Base-by-base conservation (phyloP, 164 flowering plant species). In the Berberis vulgaris region DNA sequence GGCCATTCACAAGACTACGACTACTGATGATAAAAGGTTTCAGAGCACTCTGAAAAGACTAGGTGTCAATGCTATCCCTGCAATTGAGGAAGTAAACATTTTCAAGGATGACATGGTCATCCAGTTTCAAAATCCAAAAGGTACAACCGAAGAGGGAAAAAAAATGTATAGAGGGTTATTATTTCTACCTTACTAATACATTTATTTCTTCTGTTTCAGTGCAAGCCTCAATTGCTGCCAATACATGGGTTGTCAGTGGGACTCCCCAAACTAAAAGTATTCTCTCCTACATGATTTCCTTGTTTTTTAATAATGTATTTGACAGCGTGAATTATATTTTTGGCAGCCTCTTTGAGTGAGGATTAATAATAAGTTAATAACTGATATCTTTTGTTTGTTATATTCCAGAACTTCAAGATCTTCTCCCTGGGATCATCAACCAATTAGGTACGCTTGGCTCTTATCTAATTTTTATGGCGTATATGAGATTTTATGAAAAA, bases 181-280 rank as follows among this genome's bases (percentile, higher is more conserved):
- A 56, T 56, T 40, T 41, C 38, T 38, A 1, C 45, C 11, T 41
- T 41, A 61, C 40, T 45, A 5, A 57, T 59, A 2, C 5, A 47
- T 50, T n/a, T 50, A 43, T 67, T 59, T 61, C 45, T n/a, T 63
- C 5, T 66, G 11, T 69, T 79, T 49, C 88, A 87, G 94, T 87
- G 69, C 94, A 87, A 82, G 94, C 94, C 0, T 82, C 90, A 0
- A 80, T 85, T 63, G 86, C 82, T 45, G 90, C 94, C 61, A 87
- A 87, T 71, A 87, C 94, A 12, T 87, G 94, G 94, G 94, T 87
- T 77, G 90, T 87, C 59, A 87, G 88, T 64, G 94, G 90, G 4
- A 42, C 88, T 57, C 88, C 90, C 44, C 90, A 85, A 67, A 84
- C 83, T 38, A 86, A 78, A 69, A 78, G 83, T 80, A 75, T 12